phyloP scores from a whole-genome alignment of 768 basidiomycete genomes.

The Podaxis sp. region DNA sequence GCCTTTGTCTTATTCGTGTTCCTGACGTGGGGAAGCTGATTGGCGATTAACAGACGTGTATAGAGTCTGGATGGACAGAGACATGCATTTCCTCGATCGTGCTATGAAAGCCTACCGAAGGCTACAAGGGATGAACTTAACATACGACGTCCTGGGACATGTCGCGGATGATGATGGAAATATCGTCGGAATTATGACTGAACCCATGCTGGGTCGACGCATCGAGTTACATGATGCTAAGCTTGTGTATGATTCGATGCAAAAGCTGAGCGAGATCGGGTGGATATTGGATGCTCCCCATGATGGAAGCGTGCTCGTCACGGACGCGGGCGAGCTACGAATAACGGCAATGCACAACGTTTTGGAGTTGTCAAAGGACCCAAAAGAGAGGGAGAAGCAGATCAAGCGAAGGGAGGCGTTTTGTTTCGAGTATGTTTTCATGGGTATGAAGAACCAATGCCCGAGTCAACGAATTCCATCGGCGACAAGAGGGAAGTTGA shows the following conservation, averaged over 20 bases:
- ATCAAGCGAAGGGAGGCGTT: neutral
- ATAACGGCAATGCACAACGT: conserved; percentile 8
- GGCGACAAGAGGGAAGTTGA: neutral
- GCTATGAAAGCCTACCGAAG: conserved; percentile 13
- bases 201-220: neutral
- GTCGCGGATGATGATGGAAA: conserved; percentile 3
- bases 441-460: neutral
- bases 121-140: conserved; percentile 2
- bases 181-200: conserved; percentile 8
- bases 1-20: too few species aligned
- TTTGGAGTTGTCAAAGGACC: neutral
- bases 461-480: neutral
- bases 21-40: neutral
- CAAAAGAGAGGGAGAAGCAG: neutral
- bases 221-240: neutral
- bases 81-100: conserved; percentile 2
- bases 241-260: neutral
- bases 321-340: neutral
- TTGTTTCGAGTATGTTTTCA: neutral
- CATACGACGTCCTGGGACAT: conserved; percentile 8
- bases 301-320: conserved; percentile 1
- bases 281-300: neutral
- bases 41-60: neutral
- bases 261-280: neutral
- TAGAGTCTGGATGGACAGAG: neutral